These are phyloP conservation scores for Trichaptum fuscoviolaceum DNA, from an alignment of 768 basidiomycete species.

Conservation along the genomic window DNA sequence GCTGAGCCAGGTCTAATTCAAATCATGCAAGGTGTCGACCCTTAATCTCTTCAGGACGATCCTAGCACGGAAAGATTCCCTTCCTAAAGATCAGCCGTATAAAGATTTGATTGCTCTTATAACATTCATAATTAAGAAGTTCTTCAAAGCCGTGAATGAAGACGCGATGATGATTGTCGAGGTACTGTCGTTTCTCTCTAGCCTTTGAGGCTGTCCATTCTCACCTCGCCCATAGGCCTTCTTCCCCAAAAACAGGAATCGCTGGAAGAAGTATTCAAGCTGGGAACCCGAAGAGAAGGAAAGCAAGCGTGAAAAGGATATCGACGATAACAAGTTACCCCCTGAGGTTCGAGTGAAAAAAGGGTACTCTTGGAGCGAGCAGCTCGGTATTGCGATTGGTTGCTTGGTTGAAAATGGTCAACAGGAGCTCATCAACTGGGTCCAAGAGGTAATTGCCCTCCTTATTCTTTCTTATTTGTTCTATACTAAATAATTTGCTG, in stretches of 20 bases:
- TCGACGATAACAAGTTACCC: slow-evolving; percentile 41
- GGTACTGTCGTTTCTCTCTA: slow-evolving; percentile 33
- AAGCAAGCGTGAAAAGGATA: slow-evolving; percentile 28
- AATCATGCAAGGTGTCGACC: slow-evolving; percentile 68
- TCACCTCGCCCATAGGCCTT: slow-evolving; percentile 48
- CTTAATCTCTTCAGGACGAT: slow-evolving; percentile 85
- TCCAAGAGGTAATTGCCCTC: slow-evolving; percentile 59
- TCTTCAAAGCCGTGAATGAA: slow-evolving; percentile 87
- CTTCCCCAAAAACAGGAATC: slow-evolving; percentile 82
- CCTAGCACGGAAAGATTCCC: slow-evolving; percentile 70
- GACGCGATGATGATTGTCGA: slow-evolving; percentile 87
- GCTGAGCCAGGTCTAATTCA: background rate
- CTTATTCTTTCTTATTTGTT: slow-evolving; percentile 3
- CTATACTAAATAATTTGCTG: slow-evolving; percentile 5
- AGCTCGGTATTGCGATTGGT: slow-evolving; percentile 81
- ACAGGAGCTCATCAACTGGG: slow-evolving; percentile 67
- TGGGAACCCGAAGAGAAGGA: slow-evolving; percentile 50
- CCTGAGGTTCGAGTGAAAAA: slow-evolving; percentile 80
- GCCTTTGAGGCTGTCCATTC: background rate
- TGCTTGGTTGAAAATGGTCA: slow-evolving; percentile 64
- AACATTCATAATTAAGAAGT: slow-evolving; percentile 82
- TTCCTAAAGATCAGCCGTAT: slow-evolving; percentile 73
- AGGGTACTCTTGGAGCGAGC: slow-evolving; percentile 83
- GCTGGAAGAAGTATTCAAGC: slow-evolving; percentile 83
- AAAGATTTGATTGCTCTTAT: slow-evolving; percentile 83